Percentiles rank a stretch among this genome's conserved stretches.
These are phyloP conservation scores for Calcarisporium arbuscula DNA, from an alignment of 2,329 filamentous ascomycete species.

Conservation along the genomic window DNA sequence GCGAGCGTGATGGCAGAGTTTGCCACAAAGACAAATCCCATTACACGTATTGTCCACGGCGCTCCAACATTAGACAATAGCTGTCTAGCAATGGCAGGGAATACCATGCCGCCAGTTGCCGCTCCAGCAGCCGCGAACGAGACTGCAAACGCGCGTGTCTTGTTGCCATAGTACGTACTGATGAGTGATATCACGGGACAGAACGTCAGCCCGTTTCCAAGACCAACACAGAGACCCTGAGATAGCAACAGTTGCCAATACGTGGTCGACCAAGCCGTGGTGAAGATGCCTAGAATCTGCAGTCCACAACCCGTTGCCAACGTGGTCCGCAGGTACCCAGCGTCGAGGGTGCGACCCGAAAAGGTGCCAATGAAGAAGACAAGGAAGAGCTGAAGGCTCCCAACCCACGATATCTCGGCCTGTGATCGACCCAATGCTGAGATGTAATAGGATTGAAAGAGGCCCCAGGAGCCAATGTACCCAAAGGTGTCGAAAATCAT, in stretches of 20 bases:
- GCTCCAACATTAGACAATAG: constrained; percentile 56
- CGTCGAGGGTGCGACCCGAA: constrained; percentile 35
- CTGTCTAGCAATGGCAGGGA: constrained; percentile 50
- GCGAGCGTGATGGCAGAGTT: constrained; percentile 29
- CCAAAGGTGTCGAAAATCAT: constrained; percentile 33
- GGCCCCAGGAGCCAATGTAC: constrained; percentile 32
- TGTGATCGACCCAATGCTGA: constrained; percentile 21
- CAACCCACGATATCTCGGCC: constrained; percentile 41
- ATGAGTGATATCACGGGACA: constrained; percentile 47
- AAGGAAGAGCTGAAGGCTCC: constrained; percentile 39
- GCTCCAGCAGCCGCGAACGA: constrained; percentile 54
- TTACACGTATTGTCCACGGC: constrained; percentile 55
- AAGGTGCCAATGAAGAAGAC: constrained; percentile 33
- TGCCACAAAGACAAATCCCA: constrained; percentile 53
- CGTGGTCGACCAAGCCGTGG: constrained; percentile 32
- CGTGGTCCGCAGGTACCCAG: constrained; percentile 29
- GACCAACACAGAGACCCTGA: constrained; percentile 51
- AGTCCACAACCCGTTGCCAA: constrained; percentile 31
- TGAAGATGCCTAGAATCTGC: constrained; percentile 39
- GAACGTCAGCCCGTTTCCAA: constrained; percentile 50
- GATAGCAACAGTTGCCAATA: constrained; percentile 45
- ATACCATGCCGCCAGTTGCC: constrained; percentile 56
- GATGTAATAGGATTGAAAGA: constrained; percentile 33
- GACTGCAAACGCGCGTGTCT: constrained; percentile 53
- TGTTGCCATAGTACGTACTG: constrained; percentile 55